phyloP scores from a whole-genome alignment of 2,329 filamentous ascomycete genomes.

The Penicillium brasilianum region DNA sequence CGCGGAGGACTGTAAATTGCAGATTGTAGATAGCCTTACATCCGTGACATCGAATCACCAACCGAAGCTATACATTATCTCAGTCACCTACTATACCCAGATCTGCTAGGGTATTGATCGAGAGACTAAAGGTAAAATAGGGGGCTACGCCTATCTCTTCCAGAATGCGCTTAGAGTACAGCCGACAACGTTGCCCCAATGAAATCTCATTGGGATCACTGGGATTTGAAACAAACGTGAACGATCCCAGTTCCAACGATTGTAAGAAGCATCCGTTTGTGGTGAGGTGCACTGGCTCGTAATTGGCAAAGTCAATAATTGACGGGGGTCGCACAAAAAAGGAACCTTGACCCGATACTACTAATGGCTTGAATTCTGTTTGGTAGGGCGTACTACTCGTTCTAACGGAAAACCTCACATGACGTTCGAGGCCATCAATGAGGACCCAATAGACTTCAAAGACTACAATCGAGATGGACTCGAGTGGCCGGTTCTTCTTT shows the following conservation, averaged over 20 bases:
- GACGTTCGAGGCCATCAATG: too few species aligned
- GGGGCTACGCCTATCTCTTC: too few species aligned
- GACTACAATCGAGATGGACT: background rate
- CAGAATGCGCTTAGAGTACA: background rate
- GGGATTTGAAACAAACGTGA: background rate
- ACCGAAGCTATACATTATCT: background rate
- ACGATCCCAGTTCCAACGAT: background rate
- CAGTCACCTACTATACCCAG: background rate
- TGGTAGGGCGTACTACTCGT: too few species aligned
- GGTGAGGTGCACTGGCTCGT: background rate
- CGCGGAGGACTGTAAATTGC: too few species aligned
- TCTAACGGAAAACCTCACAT: too few species aligned
- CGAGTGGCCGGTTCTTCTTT: background rate
- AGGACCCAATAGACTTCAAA: background rate
- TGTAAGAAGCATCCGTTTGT: background rate
- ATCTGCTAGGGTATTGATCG: background rate
- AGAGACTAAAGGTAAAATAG: background rate
- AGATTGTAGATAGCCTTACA: too few species aligned
- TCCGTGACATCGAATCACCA: too few species aligned
- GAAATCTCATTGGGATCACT: background rate
- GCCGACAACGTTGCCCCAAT: background rate
- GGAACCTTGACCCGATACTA: background rate
- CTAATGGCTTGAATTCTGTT: too few species aligned
- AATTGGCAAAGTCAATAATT: background rate
- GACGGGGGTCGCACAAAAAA: background rate